phyloP scores from a whole-genome alignment of 108 stramenopile genomes.

The Fragilariopsis cylindrus region DNA sequence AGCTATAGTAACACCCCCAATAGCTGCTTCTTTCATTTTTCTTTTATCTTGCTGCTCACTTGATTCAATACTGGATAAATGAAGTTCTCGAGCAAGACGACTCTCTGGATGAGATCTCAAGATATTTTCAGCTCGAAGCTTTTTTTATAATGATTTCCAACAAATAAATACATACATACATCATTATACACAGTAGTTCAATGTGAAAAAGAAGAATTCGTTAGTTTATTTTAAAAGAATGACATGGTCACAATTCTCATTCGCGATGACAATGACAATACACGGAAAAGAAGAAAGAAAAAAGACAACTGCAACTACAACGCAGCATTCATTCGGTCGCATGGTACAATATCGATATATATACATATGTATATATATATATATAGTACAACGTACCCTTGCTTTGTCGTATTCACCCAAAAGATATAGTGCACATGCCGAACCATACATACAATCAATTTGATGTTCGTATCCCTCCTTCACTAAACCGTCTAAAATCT shows the following conservation, averaged over 20 bases:
- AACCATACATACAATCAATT: constrained; percentile 85
- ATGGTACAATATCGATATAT: neutral
- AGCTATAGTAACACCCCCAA: constrained; percentile 69
- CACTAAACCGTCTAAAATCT: constrained; percentile 76
- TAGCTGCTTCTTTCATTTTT: constrained; percentile 62
- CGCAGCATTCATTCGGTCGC: no score
- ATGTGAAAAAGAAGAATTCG: no score
- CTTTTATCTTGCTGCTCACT: constrained; percentile 67
- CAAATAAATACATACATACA: neutral
- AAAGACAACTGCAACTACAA: no score
- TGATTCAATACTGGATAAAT: constrained; percentile 67
- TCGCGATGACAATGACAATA: neutral
- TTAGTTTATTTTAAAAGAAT: neutral
- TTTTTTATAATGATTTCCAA: no score
- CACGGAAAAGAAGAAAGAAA: neutral
- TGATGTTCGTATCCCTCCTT: constrained; percentile 81
- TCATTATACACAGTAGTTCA: no score
- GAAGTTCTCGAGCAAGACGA: constrained; percentile 71
- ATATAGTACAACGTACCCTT: constrained; percentile 33
- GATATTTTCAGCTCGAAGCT: constrained; percentile 74
- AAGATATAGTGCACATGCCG: constrained; percentile 75
- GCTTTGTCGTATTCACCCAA: constrained; percentile 69
- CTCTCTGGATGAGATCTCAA: constrained; percentile 67
- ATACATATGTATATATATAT: neutral
- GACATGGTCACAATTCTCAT: neutral